Conservation (phyloP, 139 green algal genomes). For the Choricystis sp. region DNA sequence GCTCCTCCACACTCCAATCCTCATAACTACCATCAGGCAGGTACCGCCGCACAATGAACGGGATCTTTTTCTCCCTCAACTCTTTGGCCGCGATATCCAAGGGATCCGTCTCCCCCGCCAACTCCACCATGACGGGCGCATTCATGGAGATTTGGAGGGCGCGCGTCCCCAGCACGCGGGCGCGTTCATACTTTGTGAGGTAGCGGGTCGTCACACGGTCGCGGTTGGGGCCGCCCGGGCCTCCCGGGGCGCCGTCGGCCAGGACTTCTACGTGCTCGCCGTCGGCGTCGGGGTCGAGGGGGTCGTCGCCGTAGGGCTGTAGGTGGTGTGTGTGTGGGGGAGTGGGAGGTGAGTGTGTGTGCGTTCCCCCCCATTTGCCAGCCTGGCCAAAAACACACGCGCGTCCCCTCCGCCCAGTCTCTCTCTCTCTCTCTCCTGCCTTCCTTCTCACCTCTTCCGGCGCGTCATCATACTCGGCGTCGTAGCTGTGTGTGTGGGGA, state of each 20-base stretch:
- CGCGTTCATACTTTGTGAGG: slow-evolving; percentile 97
- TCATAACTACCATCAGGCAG: slow-evolving; percentile 93
- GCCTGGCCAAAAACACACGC: not conserved
- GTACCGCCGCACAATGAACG: slow-evolving; percentile 94
- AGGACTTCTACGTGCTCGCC: slow-evolving; percentile 4
- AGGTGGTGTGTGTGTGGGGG: not conserved
- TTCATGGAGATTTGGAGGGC: slow-evolving; percentile 92
- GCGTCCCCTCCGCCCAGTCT: no score
- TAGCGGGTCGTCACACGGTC: slow-evolving; percentile 81
- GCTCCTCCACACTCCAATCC: slow-evolving; percentile 87
- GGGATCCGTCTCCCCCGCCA: slow-evolving; percentile 48
- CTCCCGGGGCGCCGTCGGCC: not conserved
- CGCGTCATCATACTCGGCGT: not conserved
- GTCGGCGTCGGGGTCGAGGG: not conserved
- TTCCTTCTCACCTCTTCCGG: not conserved
- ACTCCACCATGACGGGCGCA: slow-evolving; percentile 85
- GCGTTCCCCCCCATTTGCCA: not conserved
- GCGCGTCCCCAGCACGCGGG: slow-evolving; percentile 79
- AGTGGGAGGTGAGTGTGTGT: not conserved
- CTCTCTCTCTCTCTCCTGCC: no score
- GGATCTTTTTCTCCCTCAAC: slow-evolving; percentile 88
- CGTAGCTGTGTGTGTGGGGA: not conserved
- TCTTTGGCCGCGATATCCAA: slow-evolving; percentile 89
- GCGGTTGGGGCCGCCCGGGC: slow-evolving; percentile 9
- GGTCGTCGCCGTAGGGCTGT: not conserved